A percentile compares a stretch with the other conserved stretches of the same genome.
Conservation (phyloP, 1,284 basidiomycete genomes). For the Marasmius sp. region DNA sequence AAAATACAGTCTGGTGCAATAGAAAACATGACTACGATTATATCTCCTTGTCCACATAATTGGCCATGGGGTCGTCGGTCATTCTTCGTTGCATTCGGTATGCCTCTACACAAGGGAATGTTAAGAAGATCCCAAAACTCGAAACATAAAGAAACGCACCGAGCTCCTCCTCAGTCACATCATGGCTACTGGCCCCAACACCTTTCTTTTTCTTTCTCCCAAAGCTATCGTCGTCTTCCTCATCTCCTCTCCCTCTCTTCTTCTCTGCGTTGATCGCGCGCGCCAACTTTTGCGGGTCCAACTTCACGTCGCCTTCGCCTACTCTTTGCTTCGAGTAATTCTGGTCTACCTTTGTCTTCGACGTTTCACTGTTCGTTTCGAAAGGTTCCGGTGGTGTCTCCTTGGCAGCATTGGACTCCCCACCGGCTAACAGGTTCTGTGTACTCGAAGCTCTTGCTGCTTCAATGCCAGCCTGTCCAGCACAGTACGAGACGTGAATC, state of each 20-base stretch:
- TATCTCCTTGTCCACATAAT: conserved; percentile 66
- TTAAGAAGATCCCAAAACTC: neutral
- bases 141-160: conserved; percentile 49
- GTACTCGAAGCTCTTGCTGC: conserved; percentile 74
- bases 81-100: conserved; percentile 76
- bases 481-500: conserved; percentile 90
- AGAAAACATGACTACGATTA: conserved; percentile 9
- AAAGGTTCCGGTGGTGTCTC: conserved; percentile 22
- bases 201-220: conserved; percentile 61
- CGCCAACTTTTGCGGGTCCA: conserved; percentile 69
- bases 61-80: conserved; percentile 87
- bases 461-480: conserved; percentile 84
- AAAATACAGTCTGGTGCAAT: conserved; percentile 1
- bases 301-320: conserved; percentile 72
- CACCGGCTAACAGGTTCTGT: conserved; percentile 58
- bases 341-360: conserved; percentile 51
- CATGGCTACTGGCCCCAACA: conserved; percentile 49
- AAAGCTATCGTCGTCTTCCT: conserved; percentile 56
- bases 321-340: conserved; percentile 68
- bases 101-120: conserved; percentile 57
- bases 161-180: conserved; percentile 91
- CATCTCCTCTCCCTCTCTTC: conserved; percentile 67
- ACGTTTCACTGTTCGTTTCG: conserved; percentile 21
- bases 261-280: conserved; percentile 78
- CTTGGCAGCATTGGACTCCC: conserved; percentile 23